phyloP scores from a whole-genome alignment of 2,329 filamentous ascomycete species.

The Diaporthe australafricana region DNA sequence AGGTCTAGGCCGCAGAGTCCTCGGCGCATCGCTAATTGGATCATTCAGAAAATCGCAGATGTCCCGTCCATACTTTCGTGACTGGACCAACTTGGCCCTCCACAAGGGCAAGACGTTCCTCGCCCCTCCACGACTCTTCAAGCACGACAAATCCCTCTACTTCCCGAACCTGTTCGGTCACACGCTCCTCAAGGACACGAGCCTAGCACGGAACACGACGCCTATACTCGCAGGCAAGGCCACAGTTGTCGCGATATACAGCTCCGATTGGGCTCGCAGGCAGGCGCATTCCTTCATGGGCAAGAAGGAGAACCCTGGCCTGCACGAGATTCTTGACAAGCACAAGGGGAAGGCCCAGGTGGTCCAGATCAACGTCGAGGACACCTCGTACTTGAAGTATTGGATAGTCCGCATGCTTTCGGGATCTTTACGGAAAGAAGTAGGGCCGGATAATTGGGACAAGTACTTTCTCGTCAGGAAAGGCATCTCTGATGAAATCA shows the following conservation, averaged over 20 bases:
- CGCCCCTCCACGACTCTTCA: constrained; percentile 86
- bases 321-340: constrained; percentile 70
- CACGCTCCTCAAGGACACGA: constrained; percentile 73
- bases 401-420: constrained; percentile 69
- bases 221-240: constrained; percentile 78
- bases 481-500: constrained; percentile 70
- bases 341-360: constrained; percentile 72
- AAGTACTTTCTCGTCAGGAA: constrained; percentile 71
- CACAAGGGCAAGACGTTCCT: constrained; percentile 94
- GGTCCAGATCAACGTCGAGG: constrained; percentile 90
- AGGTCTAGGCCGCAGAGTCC: background rate
- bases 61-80: constrained; percentile 91
- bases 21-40: constrained; percentile 16
- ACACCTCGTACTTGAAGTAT: constrained; percentile 74
- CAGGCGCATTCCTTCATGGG: constrained; percentile 82
- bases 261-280: constrained; percentile 84
- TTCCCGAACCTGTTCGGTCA: constrained; percentile 92
- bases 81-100: constrained; percentile 87
- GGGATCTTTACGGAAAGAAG: constrained; percentile 60
- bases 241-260: constrained; percentile 84
- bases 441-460: constrained; percentile 65
- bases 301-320: constrained; percentile 73
- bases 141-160: constrained; percentile 83
- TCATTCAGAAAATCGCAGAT: constrained; percentile 75
- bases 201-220: constrained; percentile 75